These are phyloP conservation scores for Piloderma croceum DNA, from an alignment of 768 basidiomycete species.

Conservation along the genomic window DNA sequence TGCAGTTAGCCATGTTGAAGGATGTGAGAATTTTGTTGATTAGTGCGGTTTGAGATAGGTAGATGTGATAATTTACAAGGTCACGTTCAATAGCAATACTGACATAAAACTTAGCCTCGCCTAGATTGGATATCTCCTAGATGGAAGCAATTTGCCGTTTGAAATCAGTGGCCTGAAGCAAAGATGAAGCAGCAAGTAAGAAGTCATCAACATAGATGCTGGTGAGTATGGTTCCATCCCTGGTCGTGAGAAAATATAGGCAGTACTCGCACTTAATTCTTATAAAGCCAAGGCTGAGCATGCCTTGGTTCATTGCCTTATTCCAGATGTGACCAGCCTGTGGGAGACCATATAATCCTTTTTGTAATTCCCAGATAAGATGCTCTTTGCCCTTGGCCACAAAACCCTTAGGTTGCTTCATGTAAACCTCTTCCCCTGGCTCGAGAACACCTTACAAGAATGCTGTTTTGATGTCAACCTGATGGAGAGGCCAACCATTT, in stretches of 20 bases:
- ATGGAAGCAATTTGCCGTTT: conserved; percentile 13
- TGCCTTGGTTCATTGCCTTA: conserved; percentile 15
- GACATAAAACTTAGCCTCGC: conserved; percentile 15
- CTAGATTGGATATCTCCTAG: conserved; percentile 24
- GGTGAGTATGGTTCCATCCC: conserved; percentile 7
- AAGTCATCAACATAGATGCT: conserved; percentile 19
- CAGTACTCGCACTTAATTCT: conserved; percentile 13
- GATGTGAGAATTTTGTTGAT: too few species aligned
- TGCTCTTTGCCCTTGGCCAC: conserved; percentile 17
- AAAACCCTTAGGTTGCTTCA: conserved; percentile 22
- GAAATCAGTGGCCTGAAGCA: conserved; percentile 13
- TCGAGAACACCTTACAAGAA: too few species aligned
- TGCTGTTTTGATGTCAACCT: too few species aligned
- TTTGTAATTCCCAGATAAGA: conserved; percentile 20
- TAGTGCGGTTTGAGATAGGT: too few species aligned
- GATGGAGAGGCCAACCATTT: too few species aligned
- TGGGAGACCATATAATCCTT: conserved; percentile 33
- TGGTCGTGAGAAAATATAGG: conserved; percentile 7
- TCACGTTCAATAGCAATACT: conserved; percentile 21
- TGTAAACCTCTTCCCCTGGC: conserved; percentile 31
- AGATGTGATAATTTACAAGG: too few species aligned
- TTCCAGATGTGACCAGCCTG: conserved; percentile 35
- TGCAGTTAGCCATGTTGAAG: too few species aligned
- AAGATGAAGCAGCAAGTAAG: conserved; percentile 7
- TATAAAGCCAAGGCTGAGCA: conserved; percentile 19